Evolutionary conservation across 2,329 filamentous ascomycete genomes (phyloP), one percentile per base, ranked within the genome.

Genomic region (Fusarium ambrosium): DNA sequence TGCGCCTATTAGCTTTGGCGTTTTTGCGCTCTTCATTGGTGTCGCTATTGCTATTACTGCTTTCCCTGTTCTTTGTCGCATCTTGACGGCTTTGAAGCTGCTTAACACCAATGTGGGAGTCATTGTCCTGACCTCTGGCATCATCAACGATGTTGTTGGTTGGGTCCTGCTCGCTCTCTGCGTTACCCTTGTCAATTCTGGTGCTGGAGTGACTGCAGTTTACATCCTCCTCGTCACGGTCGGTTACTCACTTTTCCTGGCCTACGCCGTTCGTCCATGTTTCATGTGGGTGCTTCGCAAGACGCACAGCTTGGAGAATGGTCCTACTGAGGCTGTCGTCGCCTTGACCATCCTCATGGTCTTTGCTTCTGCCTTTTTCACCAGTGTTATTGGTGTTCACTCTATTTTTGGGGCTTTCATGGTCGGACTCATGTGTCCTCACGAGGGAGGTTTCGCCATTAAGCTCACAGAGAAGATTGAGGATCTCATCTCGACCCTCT

Each of bases 81-180:
- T 59, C 10, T n/a, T 59, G 56, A 59, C 56, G 0, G 95, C 97
- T 81, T 86, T 98, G 63, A 96, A 98, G 79, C 86, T 98, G 61
- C 90, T 98, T 4, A 86, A 90, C 69, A 96, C 95, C 4, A 89
- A 92, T 1, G 95, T 98, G 14, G 95, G 95, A 78, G 90, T 97
- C 56, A 97, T 97, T 45, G 93, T 95, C 6, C 88, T 98, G 11
- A 94, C 95, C 3, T 95, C 95, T 7, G 95, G 95, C 63, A 95
- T 98, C 14, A 94, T 94, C 4, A 98, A 98, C 80, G 95, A 98
- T 80, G 95, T 85, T 13, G 67, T 73, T 11, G 82, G 82, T 66
- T 98, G 95, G 96, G 92, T 98, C 73, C 87, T 98, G 22, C 91
- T 98, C n/a, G 95, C 95, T 0, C 91, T 98, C 37, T 98, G 95